phyloP scores from a whole-genome alignment of 2,329 filamentous ascomycete species.

The Zymoseptoria passerinii region DNA sequence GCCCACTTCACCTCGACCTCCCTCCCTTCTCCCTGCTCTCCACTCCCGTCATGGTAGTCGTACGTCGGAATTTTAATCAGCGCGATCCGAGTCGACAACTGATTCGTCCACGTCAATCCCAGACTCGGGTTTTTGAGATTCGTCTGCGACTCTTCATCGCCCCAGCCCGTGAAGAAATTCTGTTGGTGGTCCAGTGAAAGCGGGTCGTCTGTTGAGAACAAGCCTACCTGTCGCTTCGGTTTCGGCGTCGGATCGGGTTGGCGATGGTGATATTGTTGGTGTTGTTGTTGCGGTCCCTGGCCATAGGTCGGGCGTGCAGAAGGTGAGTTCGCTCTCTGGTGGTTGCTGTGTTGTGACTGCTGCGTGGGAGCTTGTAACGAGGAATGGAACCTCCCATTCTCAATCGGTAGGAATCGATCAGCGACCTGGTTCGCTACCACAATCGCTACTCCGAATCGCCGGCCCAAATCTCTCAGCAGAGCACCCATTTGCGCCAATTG shows the following conservation, averaged over 20 bases:
- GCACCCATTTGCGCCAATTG: slow-evolving; percentile 72
- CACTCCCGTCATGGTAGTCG: slow-evolving; percentile 16
- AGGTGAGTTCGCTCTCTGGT: background rate
- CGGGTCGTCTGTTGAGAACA: slow-evolving; percentile 42
- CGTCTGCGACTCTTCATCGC: slow-evolving; percentile 47
- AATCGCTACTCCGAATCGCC: slow-evolving; percentile 65
- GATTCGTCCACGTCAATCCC: slow-evolving; percentile 84
- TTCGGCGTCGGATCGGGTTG: background rate
- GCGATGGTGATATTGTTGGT: background rate
- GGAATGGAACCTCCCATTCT: slow-evolving; percentile 3
- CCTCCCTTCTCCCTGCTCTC: background rate
- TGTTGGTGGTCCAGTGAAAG: slow-evolving; percentile 82
- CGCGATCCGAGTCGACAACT: slow-evolving; percentile 74
- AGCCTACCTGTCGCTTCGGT: slow-evolving; percentile 18
- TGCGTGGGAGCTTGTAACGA: slow-evolving; percentile 12
- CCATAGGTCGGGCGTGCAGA: background rate
- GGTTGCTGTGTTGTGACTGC: slow-evolving; percentile 14
- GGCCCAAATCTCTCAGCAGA: slow-evolving; percentile 67
- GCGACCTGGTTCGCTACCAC: slow-evolving; percentile 94
- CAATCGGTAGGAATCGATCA: slow-evolving; percentile 58
- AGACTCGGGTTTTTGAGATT: slow-evolving; percentile 74
- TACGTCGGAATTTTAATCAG: slow-evolving; percentile 61
- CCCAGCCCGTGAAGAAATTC: slow-evolving; percentile 93
- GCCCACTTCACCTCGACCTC: background rate
- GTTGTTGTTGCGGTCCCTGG: background rate